Evolutionary conservation across 163 green algal species (phyloP).

Genomic region (Scenedesmus sp.): DNA sequence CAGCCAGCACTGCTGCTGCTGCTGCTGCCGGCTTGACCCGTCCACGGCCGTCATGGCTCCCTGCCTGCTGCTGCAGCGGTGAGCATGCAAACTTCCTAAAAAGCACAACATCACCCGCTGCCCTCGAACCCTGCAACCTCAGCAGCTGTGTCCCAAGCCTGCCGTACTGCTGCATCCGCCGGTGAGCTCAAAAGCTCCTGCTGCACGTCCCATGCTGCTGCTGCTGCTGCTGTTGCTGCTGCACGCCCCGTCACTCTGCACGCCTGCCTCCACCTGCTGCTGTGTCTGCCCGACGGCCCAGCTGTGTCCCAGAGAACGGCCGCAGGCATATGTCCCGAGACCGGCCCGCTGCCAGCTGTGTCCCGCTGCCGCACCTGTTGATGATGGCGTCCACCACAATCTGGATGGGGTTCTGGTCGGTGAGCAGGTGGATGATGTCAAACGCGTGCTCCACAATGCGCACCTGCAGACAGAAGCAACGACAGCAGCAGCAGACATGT

Average conservation of each 20-base stretch:
- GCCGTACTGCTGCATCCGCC: neutral
- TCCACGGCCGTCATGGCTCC: too few species aligned
- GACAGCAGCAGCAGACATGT: neutral
- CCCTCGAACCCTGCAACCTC: neutral
- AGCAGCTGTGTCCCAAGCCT: neutral
- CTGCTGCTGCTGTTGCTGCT: constrained; percentile 24
- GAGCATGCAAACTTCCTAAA: neutral
- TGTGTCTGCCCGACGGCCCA: too few species aligned
- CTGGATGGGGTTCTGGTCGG: constrained; percentile 99
- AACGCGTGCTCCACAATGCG: constrained; percentile 99
- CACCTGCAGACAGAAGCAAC: constrained; percentile 59
- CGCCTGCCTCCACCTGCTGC: neutral
- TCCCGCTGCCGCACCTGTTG: constrained; percentile 85
- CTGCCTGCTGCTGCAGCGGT: too few species aligned
- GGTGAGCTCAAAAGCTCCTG: neutral
- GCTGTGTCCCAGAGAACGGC: neutral
- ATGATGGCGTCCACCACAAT: constrained; percentile 99
- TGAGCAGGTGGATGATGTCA: constrained; percentile 99
- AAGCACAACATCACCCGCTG: neutral
- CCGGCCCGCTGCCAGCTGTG: neutral
- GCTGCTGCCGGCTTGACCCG: too few species aligned
- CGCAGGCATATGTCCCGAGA: neutral
- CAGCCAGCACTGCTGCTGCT: neutral
- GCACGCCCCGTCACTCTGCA: neutral
- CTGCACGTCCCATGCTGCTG: neutral